Base-by-base conservation (phyloP, 2,329 filamentous ascomycete species). In the Pestalotiopsis sp. region DNA sequence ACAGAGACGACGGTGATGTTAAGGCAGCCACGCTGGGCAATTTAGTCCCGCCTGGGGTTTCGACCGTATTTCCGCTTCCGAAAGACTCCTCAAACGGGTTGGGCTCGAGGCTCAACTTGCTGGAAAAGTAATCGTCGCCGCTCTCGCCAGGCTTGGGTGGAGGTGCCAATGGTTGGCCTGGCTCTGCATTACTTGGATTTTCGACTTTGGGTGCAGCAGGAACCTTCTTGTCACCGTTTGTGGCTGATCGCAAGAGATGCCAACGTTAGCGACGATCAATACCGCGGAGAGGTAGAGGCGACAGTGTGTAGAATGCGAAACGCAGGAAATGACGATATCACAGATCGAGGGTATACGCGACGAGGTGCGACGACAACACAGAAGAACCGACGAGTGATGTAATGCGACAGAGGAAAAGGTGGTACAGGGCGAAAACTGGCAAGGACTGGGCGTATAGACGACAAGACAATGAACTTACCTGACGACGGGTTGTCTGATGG, bases 41-140 rank as follows among this genome's bases (percentile, higher is more conserved):
- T 76, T 97, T 91, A 69, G 89, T 90, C 72, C 89, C 92, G 74
- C 93, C 93, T 17, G 95, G 94, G 39, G 95, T 97, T 79, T 97
- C 93, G 74, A 90, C 88, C 27, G 86, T 83, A 67, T 83, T 83
- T 70, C 88, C 80, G 52, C 84, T 86, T 57, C 90, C 91, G 79
- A 99, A 99, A 6, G 95, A 98, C 81, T 96, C 93, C 80, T 98
- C 96, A 77, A 99, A 98, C 9, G 96, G 95, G 81, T 99, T 98
- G 70, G 94, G 94, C 84, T 98, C 96, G 79, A 92, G 88, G 75
- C 88, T 91, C 78, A 94, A 86, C 71, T 87, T 84, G 69, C 84
- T 85, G 66, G 87, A 87, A 79, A 93, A 94, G 81, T 92, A 93
- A 77, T 94, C 91, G 25, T 64, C 69, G 60, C 69, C 69, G 63